Evolutionary conservation across 2,329 filamentous ascomycete genomes (phyloP).

Genomic region (Phaeosphaeriaceae sp.): DNA sequence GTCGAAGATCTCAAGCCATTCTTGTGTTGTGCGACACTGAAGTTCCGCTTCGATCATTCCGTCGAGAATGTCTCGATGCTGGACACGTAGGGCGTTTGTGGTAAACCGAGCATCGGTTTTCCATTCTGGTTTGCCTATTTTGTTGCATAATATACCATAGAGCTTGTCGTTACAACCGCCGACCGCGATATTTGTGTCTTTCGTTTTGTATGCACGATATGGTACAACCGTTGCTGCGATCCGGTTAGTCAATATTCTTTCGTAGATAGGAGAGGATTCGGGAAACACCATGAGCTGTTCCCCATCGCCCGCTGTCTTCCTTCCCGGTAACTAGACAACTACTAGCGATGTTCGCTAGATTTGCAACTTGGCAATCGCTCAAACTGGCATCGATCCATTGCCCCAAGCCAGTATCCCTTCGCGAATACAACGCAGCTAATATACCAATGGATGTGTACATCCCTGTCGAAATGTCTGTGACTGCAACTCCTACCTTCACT

Average conservation of each 20-base stretch:
- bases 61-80: slow-evolving; percentile 78
- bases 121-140: slow-evolving; percentile 64
- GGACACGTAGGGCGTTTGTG: slow-evolving; percentile 65
- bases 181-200: slow-evolving; percentile 66
- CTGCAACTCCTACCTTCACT: slow-evolving; percentile 97
- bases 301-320: slow-evolving; percentile 88
- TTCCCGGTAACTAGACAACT: slow-evolving; percentile 86
- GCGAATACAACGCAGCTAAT: slow-evolving; percentile 82
- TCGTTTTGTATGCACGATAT: slow-evolving; percentile 77
- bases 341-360: slow-evolving; percentile 88
- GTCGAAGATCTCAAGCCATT: slow-evolving; percentile 88
- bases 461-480: slow-evolving; percentile 93
- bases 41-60: slow-evolving; percentile 77
- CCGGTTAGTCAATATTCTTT: slow-evolving; percentile 3
- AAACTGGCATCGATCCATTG: slow-evolving; percentile 91
- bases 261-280: not conserved
- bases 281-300: slow-evolving; percentile 96
- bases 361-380: slow-evolving; percentile 93
- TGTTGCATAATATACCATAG: slow-evolving; percentile 65
- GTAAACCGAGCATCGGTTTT: slow-evolving; percentile 61
- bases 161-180: slow-evolving; percentile 69
- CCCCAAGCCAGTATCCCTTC: slow-evolving; percentile 77
- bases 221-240: slow-evolving; percentile 85
- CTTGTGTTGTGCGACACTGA: slow-evolving; percentile 75
- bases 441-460: slow-evolving; percentile 94